Percentiles rank a stretch among this genome's conserved stretches.
Evolutionary conservation across 1,139 yeast species (phyloP).

Genomic region (Lizanozyma gosingica): DNA sequence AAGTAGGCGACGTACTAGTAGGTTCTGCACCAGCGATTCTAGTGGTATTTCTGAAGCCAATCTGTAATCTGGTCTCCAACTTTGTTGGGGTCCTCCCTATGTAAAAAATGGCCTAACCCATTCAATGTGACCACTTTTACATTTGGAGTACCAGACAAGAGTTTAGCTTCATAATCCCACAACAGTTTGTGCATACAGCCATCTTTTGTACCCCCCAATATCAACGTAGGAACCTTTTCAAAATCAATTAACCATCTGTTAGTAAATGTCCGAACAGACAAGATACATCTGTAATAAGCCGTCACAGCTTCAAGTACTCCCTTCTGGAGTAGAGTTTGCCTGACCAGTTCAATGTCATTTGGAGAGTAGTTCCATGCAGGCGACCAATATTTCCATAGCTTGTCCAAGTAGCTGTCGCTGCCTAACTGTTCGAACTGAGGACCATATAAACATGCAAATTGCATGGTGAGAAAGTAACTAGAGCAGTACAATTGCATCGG

Average conservation of each 20-base stretch:
- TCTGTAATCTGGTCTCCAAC: conserved; percentile 19
- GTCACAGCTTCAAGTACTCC: conserved; percentile 31
- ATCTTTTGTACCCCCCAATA: conserved; percentile 30
- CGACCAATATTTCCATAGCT: conserved; percentile 34
- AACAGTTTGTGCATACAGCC: conserved; percentile 30
- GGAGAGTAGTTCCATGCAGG: conserved; percentile 26
- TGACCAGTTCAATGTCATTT: conserved; percentile 21
- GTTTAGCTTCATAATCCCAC: conserved; percentile 18
- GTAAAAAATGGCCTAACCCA: conserved; percentile 33
- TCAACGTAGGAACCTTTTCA: conserved; percentile 29
- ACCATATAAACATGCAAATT: conserved; percentile 18
- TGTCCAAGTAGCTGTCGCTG: conserved; percentile 19
- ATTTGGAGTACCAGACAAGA: conserved; percentile 13
- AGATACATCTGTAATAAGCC: conserved; percentile 31
- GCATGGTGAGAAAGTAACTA: conserved; percentile 37
- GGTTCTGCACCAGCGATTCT: too few species aligned
- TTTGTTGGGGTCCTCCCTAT: conserved; percentile 28
- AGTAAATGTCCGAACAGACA: conserved; percentile 15
- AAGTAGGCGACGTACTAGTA: too few species aligned
- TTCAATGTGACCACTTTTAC: conserved; percentile 23
- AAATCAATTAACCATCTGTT: conserved; percentile 27
- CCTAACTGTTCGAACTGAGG: not conserved
- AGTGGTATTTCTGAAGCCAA: conserved; percentile 24
- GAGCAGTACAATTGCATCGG: conserved; percentile 31
- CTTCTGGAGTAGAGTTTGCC: conserved; percentile 17